Evolutionary conservation across 148 eudicot species (phyloP).

Genomic region (Rhododendron molle): DNA sequence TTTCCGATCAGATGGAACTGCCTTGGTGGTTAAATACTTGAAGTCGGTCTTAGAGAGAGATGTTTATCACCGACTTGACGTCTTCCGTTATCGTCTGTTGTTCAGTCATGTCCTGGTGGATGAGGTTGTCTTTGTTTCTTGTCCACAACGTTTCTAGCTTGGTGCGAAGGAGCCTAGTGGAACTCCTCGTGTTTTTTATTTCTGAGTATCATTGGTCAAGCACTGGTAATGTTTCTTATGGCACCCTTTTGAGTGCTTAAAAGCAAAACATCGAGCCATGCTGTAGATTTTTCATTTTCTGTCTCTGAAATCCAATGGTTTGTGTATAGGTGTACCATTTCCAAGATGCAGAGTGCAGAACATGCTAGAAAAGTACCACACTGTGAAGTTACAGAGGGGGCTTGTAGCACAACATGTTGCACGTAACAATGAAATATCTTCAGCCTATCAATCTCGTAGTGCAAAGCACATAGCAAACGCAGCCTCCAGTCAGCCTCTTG

Average conservation of each 20-base stretch:
- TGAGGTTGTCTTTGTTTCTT: not conserved
- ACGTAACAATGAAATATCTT: constrained; percentile 14
- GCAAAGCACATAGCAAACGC: constrained; percentile 36
- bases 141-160: not conserved
- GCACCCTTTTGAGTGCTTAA: not conserved
- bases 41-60: not conserved
- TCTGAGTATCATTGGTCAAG: not conserved
- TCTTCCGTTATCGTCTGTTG: not conserved
- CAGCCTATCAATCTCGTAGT: constrained; percentile 21
- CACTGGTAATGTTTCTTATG: not conserved
- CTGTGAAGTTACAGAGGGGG: constrained; percentile 23
- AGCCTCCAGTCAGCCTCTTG: constrained; percentile 52
- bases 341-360: constrained; percentile 37
- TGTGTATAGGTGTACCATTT: constrained; percentile 18
- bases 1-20: not conserved
- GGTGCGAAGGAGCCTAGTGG: not conserved
- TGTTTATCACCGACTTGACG: not conserved
- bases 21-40: not conserved
- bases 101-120: not conserved
- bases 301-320: constrained; percentile 6
- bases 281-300: not conserved
- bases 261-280: not conserved
- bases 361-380: constrained; percentile 20
- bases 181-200: not conserved
- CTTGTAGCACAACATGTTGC: constrained; percentile 17